These are phyloP conservation scores for Chaetomium cochliodes DNA, from an alignment of 495 filamentous ascomycete species.

Conservation along the genomic window DNA sequence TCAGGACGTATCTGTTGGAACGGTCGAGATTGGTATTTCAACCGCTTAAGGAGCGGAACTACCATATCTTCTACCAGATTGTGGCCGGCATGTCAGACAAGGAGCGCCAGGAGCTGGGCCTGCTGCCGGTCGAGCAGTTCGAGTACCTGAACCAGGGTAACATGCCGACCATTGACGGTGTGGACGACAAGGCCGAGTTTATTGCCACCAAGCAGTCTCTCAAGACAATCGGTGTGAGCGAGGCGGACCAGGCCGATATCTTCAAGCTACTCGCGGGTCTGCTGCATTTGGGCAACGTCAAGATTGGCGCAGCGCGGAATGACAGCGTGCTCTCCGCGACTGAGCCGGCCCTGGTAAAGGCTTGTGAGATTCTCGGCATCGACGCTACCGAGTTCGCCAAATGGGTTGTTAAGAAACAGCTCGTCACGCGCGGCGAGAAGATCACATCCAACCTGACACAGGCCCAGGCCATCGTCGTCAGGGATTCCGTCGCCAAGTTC, in stretches of 20 bases:
- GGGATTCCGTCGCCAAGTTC: conserved; percentile 97
- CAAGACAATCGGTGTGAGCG: conserved; percentile 79
- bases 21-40: conserved; percentile 98
- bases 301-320: conserved; percentile 84
- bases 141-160: conserved; percentile 96
- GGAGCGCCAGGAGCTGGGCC: conserved; percentile 72
- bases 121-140: conserved; percentile 84
- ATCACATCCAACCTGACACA: conserved; percentile 95
- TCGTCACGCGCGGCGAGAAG: conserved; percentile 95
- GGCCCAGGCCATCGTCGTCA: conserved; percentile 89
- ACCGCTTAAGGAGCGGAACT: conserved; percentile 95
- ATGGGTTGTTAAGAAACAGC: conserved; percentile 99
- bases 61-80: conserved; percentile 98
- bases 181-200: conserved; percentile 95
- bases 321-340: conserved; percentile 79
- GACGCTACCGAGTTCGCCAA: conserved; percentile 85
- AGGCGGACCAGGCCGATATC: conserved; percentile 72
- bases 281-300: conserved; percentile 92
- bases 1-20: conserved; percentile 92
- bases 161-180: conserved; percentile 83
- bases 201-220: conserved; percentile 81
- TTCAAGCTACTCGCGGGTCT: conserved; percentile 90
- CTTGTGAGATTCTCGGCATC: conserved; percentile 86
- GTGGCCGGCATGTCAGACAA: conserved; percentile 88
- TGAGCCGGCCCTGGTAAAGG: conserved; percentile 77